phyloP scores from a whole-genome alignment of 73 alveolate genomes.

The Paramecium primaurelia region DNA sequence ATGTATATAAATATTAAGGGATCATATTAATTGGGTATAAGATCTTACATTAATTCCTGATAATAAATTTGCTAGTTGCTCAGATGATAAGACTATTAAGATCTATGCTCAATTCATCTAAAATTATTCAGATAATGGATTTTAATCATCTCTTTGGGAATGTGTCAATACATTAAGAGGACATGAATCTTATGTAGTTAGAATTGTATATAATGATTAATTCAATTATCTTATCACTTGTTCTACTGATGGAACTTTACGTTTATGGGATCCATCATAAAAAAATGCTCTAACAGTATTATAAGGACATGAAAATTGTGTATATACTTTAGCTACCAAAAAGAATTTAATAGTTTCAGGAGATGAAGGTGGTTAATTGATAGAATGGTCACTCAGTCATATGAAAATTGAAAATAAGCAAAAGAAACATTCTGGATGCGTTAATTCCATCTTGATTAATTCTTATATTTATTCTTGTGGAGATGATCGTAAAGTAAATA shows the following conservation, averaged over 20 bases:
- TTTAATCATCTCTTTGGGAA: not conserved
- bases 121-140: not conserved
- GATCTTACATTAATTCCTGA: not conserved
- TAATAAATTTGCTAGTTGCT: constrained; percentile 28
- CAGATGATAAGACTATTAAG: constrained; percentile 29
- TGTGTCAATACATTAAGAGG: not conserved
- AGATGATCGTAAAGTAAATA: not conserved
- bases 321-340: not conserved
- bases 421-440: constrained; percentile 14
- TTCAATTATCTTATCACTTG: not conserved
- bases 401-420: not conserved
- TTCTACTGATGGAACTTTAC: constrained; percentile 13
- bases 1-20: not conserved
- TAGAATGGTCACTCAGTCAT: not conserved
- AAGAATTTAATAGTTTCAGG: constrained; percentile 14
- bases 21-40: constrained; percentile 35
- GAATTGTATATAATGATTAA: constrained; percentile 5
- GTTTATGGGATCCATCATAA: not conserved
- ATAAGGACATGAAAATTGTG: constrained; percentile 9
- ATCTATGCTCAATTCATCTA: not conserved
- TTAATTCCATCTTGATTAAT: not conserved
- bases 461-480: constrained; percentile 2
- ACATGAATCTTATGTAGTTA: constrained; percentile 15
- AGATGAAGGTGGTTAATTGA: not conserved
- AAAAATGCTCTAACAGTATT: not conserved